These are phyloP conservation scores for Didymosphaeria variabile DNA, from an alignment of 2,329 filamentous ascomycete genomes.

Conservation along the genomic window DNA sequence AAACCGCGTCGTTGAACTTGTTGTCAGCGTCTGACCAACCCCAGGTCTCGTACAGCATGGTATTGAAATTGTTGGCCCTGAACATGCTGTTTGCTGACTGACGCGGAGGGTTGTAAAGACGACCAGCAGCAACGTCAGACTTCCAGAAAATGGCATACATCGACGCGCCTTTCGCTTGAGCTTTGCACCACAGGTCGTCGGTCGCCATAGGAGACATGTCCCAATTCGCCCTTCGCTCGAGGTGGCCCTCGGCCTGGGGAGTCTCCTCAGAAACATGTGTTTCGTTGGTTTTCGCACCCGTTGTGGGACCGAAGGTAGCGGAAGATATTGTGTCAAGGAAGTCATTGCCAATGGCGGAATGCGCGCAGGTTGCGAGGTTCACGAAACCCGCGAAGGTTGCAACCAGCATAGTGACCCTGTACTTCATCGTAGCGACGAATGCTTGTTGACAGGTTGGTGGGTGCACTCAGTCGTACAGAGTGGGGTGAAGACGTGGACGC, in stretches of 20 bases:
- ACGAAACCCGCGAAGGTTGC: not conserved
- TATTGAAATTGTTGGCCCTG: not conserved
- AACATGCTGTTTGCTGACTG: not conserved
- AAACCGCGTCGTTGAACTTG: not conserved
- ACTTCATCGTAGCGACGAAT: not conserved
- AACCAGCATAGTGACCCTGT: not conserved
- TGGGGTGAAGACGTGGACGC: not conserved
- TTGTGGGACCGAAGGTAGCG: not conserved
- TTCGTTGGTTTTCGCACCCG: not conserved
- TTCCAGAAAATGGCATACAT: conserved; percentile 1
- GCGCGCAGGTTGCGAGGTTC: not conserved
- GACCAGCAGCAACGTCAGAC: not conserved
- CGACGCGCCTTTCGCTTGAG: not conserved
- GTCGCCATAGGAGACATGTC: not conserved
- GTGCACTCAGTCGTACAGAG: not conserved
- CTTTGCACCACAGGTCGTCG: not conserved
- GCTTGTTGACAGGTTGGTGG: not conserved
- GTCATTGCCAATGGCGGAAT: not conserved
- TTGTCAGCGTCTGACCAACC: not conserved
- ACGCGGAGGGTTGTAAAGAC: conserved; percentile 2
- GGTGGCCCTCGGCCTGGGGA: not conserved
- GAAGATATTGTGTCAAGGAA: not conserved
- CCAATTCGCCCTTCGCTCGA: not conserved
- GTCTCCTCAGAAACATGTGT: not conserved
- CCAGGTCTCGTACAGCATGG: not conserved